A percentile compares a stretch with the other conserved stretches of the same genome.
Evolutionary conservation across 2,329 filamentous ascomycete species (phyloP).

Genomic region (Pseudonectria buxi): DNA sequence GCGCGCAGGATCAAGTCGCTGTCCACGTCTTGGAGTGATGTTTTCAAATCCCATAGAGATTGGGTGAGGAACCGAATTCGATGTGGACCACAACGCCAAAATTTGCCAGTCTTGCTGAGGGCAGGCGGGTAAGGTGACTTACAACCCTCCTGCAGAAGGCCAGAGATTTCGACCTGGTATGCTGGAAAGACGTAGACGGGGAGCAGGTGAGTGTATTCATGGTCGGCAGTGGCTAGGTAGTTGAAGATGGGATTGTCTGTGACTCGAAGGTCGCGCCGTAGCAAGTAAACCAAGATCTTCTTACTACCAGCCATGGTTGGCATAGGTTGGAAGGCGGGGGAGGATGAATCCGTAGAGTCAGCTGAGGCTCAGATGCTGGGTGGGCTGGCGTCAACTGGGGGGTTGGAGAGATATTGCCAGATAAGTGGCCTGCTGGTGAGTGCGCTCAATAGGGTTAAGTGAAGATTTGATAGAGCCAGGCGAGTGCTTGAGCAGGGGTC

Average conservation of each 20-base stretch:
- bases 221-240: constrained; percentile 41
- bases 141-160: constrained; percentile 53
- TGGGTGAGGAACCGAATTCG: constrained; percentile 67
- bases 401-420: too few relatives aligned
- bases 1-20: constrained; percentile 59
- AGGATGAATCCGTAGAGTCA: too few relatives aligned
- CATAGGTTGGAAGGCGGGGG: too few relatives aligned
- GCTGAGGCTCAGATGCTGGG: too few relatives aligned
- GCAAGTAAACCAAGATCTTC: constrained; percentile 58
- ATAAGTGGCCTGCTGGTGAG: too few relatives aligned
- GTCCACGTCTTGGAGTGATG: constrained; percentile 48
- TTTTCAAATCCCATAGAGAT: constrained; percentile 66
- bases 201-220: constrained; percentile 60
- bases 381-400: too few relatives aligned
- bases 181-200: constrained; percentile 65
- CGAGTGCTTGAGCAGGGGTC: too few relatives aligned
- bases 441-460: too few relatives aligned
- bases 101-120: constrained; percentile 55
- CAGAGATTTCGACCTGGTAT: constrained; percentile 67
- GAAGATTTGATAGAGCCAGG: too few relatives aligned
- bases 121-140: constrained; percentile 63
- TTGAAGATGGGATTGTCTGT: constrained; percentile 70
- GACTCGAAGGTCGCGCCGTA: constrained; percentile 66
- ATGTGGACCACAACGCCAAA: constrained; percentile 69
- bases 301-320: constrained; percentile 32